Base-by-base conservation (phyloP, 306 rosid genomes). In the Vachellia collinsii region DNA sequence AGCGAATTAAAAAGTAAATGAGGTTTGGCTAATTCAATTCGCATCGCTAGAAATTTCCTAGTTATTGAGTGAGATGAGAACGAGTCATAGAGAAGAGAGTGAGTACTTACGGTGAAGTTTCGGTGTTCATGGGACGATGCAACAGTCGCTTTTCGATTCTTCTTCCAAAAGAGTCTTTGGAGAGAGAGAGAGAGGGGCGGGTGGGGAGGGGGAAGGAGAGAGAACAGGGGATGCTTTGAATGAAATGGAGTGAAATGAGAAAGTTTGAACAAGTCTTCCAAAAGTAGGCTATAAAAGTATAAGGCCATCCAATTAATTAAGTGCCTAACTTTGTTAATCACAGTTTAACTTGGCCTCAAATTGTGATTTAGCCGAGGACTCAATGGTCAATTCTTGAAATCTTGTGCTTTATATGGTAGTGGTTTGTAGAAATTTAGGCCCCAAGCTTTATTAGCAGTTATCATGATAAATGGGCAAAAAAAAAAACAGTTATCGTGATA, bases 51-150 rank as follows among this genome's bases (percentile, higher is more conserved):
- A 66, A 66, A 37, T 70, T 14, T 62, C 64, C 17, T 14, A 29
- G 39, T 54, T 46, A 59, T 34, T 16, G 39, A 53, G 44, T 7
- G 7, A 0, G 34, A 29, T 3, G 5, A 46, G 54, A 48, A 13
- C 14, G 19, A 48, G 54, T 48, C 54, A 29, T 48, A 14, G 54
- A 3, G n/a, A 51, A 7, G 3, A 42, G 75, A 37, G 77, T 83
- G 72, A 79, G 74, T 7, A 89, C 77, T 89, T 91, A 93, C 97
- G 85, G 80, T 73, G 96, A 93, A 87, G 90, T 61, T 87, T 93
- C 91, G 80, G 74, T 29, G 36, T 80, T 89, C 97, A 93, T 93
- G 84, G 10, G 20, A 65, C 88, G 83, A 62, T 90, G 84, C 84
- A 70, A 58, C 5, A 14, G 36, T 62, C 8, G 44, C 70, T 36